Evolutionary conservation across 805 yeast species (phyloP).

Genomic region (Candida krabiensis): DNA sequence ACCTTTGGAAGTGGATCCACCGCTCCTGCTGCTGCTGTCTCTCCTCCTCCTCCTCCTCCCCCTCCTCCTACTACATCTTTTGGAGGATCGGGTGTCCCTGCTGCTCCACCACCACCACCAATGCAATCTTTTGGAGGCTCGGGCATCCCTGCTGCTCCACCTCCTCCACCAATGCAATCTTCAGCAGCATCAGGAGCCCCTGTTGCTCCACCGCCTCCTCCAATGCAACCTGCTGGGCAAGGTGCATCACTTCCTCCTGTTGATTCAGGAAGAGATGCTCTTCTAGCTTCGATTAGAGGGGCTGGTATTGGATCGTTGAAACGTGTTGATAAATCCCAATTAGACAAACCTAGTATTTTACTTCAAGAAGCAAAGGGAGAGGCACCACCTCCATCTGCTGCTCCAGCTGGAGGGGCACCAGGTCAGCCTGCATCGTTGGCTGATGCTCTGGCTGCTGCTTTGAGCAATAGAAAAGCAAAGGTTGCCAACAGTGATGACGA

Average conservation of each 20-base stretch:
- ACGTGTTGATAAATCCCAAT: slow-evolving; percentile 78
- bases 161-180: slow-evolving; percentile 27
- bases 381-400: slow-evolving; percentile 38
- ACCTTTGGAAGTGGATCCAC: slow-evolving; percentile 26
- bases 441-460: slow-evolving; percentile 85
- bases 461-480: slow-evolving; percentile 77
- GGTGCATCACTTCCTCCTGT: slow-evolving; percentile 40
- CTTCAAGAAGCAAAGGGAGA: slow-evolving; percentile 74
- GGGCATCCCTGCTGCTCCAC: slow-evolving; percentile 11
- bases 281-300: slow-evolving; percentile 81
- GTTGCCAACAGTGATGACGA: slow-evolving; percentile 82
- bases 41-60: slow-evolving; percentile 16
- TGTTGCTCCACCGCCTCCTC: slow-evolving; percentile 34
- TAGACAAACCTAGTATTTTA: slow-evolving; percentile 75
- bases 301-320: slow-evolving; percentile 70
- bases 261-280: slow-evolving; percentile 73
- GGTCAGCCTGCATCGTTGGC: slow-evolving; percentile 67
- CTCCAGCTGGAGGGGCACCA: slow-evolving; percentile 40
- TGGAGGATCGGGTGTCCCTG: too few species aligned
- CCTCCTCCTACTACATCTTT: slow-evolving; percentile 11
- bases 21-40: slow-evolving; percentile 40
- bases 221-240: slow-evolving; percentile 36
- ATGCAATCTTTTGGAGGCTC: too few species aligned
- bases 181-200: slow-evolving; percentile 28
- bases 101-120: slow-evolving; percentile 13